Evolutionary conservation across 2,329 filamentous ascomycete species (phyloP).

Genomic region (Penicillium sp.): DNA sequence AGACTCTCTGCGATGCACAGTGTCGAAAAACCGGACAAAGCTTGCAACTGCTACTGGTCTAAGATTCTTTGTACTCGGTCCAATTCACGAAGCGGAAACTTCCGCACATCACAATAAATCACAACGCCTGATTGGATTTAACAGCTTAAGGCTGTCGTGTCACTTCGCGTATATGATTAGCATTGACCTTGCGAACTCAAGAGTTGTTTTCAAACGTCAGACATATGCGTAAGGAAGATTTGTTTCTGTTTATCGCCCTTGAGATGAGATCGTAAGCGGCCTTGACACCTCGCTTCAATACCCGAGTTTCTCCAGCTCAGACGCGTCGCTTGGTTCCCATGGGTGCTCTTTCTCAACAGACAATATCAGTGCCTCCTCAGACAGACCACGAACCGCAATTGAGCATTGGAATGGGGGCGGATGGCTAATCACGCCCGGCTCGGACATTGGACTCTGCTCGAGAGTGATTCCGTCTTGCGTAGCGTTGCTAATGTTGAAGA

Average conservation of each 20-base stretch:
- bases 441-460: constrained; percentile 36
- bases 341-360: constrained; percentile 1
- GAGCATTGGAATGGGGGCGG: constrained; percentile 30
- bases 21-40: neutral
- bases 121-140: neutral
- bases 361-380: neutral
- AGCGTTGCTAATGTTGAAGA: constrained; percentile 48
- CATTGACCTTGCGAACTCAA: no score
- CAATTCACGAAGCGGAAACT: neutral
- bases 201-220: neutral
- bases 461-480: constrained; percentile 41
- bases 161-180: neutral
- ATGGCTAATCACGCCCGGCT: constrained; percentile 37
- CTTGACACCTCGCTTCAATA: neutral
- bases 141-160: neutral
- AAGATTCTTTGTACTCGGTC: neutral
- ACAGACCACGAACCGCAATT: neutral
- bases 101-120: neutral
- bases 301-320: neutral
- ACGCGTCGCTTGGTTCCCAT: neutral
- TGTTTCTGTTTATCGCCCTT: neutral
- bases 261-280: neutral
- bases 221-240: neutral
- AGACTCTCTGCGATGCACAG: neutral
- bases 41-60: neutral